phyloP scores from a whole-genome alignment of 371 early-diverging fungal species.

The Mucor irregularis region DNA sequence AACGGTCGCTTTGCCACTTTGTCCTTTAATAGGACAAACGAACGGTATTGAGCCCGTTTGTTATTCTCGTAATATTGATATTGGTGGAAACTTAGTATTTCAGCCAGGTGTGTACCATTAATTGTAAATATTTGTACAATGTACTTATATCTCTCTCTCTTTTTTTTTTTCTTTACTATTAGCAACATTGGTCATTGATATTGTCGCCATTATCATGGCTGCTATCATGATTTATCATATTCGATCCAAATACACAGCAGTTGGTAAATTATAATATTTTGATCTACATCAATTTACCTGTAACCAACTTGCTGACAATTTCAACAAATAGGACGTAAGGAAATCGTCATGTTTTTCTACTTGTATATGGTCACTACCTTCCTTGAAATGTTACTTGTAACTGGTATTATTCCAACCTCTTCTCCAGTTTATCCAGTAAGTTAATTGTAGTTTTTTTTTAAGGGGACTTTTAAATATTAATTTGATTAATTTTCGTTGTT shows the following conservation, averaged over 20 bases:
- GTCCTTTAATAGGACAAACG: slow-evolving; percentile 80
- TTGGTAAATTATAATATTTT: slow-evolving; percentile 62
- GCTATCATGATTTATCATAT: slow-evolving; percentile 97
- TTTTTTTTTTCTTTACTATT: slow-evolving; percentile 2
- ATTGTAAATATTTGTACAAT: neutral
- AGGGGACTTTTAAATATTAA: neutral
- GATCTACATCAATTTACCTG: neutral
- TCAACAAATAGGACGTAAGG: slow-evolving; percentile 91
- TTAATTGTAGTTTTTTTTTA: slow-evolving; percentile 11
- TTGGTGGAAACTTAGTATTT: slow-evolving; percentile 78
- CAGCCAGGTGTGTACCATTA: slow-evolving; percentile 85
- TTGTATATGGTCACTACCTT: slow-evolving; percentile 83
- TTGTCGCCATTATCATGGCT: slow-evolving; percentile 94
- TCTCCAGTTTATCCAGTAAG: slow-evolving; percentile 81
- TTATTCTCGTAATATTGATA: slow-evolving; percentile 91
- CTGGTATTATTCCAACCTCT: slow-evolving; percentile 89
- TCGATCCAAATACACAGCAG: slow-evolving; percentile 95
- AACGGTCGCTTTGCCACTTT: slow-evolving; percentile 80
- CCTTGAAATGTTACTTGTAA: slow-evolving; percentile 85
- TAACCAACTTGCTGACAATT: too few relatives aligned
- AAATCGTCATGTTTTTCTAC: slow-evolving; percentile 97
- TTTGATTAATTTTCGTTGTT: neutral
- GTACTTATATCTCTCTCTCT: neutral
- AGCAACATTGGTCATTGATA: slow-evolving; percentile 86
- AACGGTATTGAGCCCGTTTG: slow-evolving; percentile 88